Base-by-base conservation (phyloP, 768 basidiomycete species). In the Cystoderma amianthinum region DNA sequence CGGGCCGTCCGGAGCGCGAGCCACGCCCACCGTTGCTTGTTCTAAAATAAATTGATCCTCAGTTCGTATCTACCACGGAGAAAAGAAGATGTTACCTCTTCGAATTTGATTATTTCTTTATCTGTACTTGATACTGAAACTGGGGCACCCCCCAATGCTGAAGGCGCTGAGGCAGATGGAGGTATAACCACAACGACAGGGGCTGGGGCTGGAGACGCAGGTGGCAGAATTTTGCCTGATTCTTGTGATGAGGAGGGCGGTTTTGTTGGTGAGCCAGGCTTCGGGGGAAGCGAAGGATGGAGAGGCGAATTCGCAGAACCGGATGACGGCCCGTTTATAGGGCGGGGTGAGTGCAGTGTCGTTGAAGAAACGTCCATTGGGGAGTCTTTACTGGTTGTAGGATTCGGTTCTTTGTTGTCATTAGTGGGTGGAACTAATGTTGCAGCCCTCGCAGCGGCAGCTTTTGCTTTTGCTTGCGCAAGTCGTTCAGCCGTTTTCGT, bases 21-120 rank as follows among this genome's bases (percentile, higher is more conserved):
- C 89, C 90, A 93, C 4, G 85, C 67, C 71, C 80, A 78, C 2
- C 84, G 76, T 46, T 81, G 74, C 50, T 88, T 86, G 59, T 78
- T 81, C 89, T 90, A 53, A 15, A 44, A 34, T 49, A 12, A 36
- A 23, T 21, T 40, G 38, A 16, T n/a, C 38, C 42, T 42, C 32
- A 30, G 35, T 16, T 22, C 15, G 48, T 32, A 43, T 38, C 35
- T 37, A 35, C 39, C 44, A 33, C 40, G 36, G 39, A 39, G 21
- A 36, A 39, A 32, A 42, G 38, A n/a, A 43, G 32, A 45, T n/a
- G 50, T 48, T 54, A 85, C 86, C 57, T 85, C 81, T 62, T 86
- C 82, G 37, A 72, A 68, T 56, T 72, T 71, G 12, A 59, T 47
- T 44, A 85, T 71, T 51, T 82, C 65, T 4, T 71, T 63, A 42